These are phyloP conservation scores for Penicillium lividum DNA, from an alignment of 495 filamentous ascomycete genomes.

Conservation along the genomic window DNA sequence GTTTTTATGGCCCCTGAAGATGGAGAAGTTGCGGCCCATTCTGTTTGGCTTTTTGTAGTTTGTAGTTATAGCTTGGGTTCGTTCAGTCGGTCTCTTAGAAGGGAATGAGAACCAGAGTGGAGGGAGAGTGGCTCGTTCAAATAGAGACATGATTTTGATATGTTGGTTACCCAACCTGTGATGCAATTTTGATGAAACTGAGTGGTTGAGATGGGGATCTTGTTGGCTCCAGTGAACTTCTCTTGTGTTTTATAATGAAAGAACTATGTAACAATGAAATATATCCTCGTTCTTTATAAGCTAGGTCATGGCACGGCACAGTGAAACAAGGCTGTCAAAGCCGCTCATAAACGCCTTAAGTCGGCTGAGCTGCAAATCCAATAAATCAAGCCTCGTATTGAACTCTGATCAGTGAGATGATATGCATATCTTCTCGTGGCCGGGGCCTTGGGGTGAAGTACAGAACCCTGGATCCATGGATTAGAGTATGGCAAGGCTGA, in stretches of 20 bases:
- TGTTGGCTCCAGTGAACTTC: neutral
- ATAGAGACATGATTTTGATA: constrained; percentile 7
- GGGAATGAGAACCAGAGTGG: constrained; percentile 24
- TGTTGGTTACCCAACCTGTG: neutral
- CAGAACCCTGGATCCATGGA: neutral
- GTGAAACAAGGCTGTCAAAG: neutral
- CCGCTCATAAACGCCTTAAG: neutral
- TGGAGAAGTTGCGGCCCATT: neutral
- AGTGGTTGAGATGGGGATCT: neutral
- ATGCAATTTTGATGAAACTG: neutral
- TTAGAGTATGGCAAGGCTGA: neutral
- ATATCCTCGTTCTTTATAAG: constrained; percentile 4
- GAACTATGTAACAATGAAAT: constrained; percentile 4
- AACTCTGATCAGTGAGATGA: neutral
- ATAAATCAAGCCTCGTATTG: neutral
- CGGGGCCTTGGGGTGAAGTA: neutral
- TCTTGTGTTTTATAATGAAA: neutral
- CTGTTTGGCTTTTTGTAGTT: neutral
- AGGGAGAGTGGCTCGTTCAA: constrained; percentile 13
- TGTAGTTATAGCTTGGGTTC: neutral
- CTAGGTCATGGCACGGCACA: neutral
- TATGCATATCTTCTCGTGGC: neutral
- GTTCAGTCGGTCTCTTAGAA: constrained; percentile 1
- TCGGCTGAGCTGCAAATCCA: neutral
- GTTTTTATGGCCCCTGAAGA: neutral